phyloP scores from a whole-genome alignment of 495 filamentous ascomycete species.

The Lasiosphaeris hirsuta region DNA sequence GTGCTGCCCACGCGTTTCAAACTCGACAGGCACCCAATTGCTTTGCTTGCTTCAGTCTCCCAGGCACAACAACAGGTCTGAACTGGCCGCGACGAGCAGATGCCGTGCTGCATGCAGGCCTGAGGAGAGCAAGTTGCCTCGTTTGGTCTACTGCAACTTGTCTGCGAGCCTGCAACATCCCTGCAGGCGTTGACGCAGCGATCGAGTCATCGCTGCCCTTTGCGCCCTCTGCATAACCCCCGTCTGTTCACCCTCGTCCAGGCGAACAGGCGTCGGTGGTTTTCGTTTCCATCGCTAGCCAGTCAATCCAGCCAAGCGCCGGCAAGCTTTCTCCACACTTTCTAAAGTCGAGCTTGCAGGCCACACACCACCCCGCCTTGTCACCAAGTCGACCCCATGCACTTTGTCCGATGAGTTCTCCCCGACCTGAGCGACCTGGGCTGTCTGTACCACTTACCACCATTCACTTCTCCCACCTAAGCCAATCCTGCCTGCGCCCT shows the following conservation, averaged over 20 bases:
- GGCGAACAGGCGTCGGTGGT: background rate
- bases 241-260: no score
- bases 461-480: background rate
- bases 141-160: background rate
- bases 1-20: slow-evolving; percentile 21
- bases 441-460: slow-evolving; percentile 7
- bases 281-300: slow-evolving; percentile 2
- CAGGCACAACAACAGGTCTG: slow-evolving; percentile 16
- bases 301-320: background rate
- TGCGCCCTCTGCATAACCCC: background rate
- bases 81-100: slow-evolving; percentile 10
- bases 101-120: slow-evolving; percentile 11
- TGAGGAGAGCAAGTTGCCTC: slow-evolving; percentile 11
- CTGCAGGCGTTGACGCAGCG: slow-evolving; percentile 3
- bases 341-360: background rate
- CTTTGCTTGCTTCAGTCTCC: slow-evolving; percentile 2
- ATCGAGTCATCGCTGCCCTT: slow-evolving; percentile 9
- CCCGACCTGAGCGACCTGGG: slow-evolving; percentile 2
- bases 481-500: slow-evolving; percentile 34
- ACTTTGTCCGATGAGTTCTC: background rate
- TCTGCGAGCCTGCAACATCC: background rate
- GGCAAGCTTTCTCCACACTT: no score
- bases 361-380: slow-evolving; percentile 5
- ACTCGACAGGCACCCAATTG: slow-evolving; percentile 29
- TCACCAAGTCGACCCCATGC: no score